Base-by-base conservation (phyloP, 129 eudicot genomes). In the Helianthus tuberosus region DNA sequence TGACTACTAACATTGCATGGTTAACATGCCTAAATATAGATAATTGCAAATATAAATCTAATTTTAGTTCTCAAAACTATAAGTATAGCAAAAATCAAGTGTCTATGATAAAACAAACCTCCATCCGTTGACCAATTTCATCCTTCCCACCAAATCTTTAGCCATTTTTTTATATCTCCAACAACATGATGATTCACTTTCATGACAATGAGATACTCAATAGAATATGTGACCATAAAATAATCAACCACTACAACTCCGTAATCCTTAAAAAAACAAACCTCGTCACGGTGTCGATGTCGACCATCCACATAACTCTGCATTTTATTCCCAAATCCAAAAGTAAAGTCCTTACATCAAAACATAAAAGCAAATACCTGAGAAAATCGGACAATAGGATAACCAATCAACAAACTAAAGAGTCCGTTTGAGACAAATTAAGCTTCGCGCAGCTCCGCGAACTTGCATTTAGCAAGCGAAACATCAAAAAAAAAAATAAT, bases 201-300 rank as follows among this genome's bases (percentile, higher is more conserved):
- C 46, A 80, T 6, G 67, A 78, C 9, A 58, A 46, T 61, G 4
- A 32, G 35, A 47, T 35, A 74, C 41, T 27, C 11, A 48, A 62
- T 23, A 48, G 44, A 62, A 16, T 5, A 11, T 73, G 60, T 46
- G 60, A 25, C 35, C 46, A 51, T 39, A 39, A 39, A 7, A 39
- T 39, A 39, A 5, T 39, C 44, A 39, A 39, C 44, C 8, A 39
- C 44, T 5, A 39, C 8, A 39, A 5, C 44, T 5, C 8, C 35
- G 35, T 1, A 29, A 39, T 39, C 44, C 44, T 7, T 39, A 3
- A 7, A 39, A 39, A 5, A 49, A 51, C 46, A 47, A 62, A 91
- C 97, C 97, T 88, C 97, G 3, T 91, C 88, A 82, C 91, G 86
- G 86, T 92, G 97, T 23, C 97, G 87, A 77, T 92, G 97, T 35